phyloP scores from a whole-genome alignment of 2,329 filamentous ascomycete genomes.

The Cyanodermella asteris region DNA sequence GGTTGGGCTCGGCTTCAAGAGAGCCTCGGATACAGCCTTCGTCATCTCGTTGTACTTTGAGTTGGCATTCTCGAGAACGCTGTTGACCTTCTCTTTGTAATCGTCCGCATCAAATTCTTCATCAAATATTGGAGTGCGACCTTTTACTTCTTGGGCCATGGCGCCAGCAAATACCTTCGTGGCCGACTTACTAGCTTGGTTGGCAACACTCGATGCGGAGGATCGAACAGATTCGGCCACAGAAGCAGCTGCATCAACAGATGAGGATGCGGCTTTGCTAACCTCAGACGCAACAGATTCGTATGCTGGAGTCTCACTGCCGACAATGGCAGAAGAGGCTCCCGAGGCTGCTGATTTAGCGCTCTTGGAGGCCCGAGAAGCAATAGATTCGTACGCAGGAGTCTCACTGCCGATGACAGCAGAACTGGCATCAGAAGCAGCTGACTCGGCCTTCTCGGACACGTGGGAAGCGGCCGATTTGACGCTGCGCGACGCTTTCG shows the following conservation, averaged over 20 bases:
- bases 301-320: conserved; percentile 7
- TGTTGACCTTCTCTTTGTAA: conserved; percentile 29
- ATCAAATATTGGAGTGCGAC: conserved; percentile 24
- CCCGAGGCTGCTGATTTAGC: conserved; percentile 7
- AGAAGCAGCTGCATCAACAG: conserved; percentile 10
- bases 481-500: conserved; percentile 21
- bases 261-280: conserved; percentile 9
- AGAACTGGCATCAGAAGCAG: conserved; percentile 20
- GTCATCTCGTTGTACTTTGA: conserved; percentile 32
- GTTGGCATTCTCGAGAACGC: conserved; percentile 28
- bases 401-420: conserved; percentile 8
- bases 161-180: conserved; percentile 33
- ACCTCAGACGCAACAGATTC: conserved; percentile 6
- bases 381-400: conserved; percentile 14
- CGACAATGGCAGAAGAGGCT: conserved; percentile 8
- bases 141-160: conserved; percentile 27
- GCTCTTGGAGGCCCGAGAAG: conserved; percentile 14
- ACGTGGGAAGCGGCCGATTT: conserved; percentile 10
- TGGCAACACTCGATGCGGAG: conserved; percentile 13
- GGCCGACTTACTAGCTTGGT: conserved; percentile 15
- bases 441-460: conserved; percentile 18
- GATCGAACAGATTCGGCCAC: conserved; percentile 10
- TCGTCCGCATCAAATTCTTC: conserved; percentile 26
- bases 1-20: conserved; percentile 23
- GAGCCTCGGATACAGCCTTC: conserved; percentile 32